phyloP scores from a whole-genome alignment of 1,139 yeast species.

The Geotrichum macrosporum region DNA sequence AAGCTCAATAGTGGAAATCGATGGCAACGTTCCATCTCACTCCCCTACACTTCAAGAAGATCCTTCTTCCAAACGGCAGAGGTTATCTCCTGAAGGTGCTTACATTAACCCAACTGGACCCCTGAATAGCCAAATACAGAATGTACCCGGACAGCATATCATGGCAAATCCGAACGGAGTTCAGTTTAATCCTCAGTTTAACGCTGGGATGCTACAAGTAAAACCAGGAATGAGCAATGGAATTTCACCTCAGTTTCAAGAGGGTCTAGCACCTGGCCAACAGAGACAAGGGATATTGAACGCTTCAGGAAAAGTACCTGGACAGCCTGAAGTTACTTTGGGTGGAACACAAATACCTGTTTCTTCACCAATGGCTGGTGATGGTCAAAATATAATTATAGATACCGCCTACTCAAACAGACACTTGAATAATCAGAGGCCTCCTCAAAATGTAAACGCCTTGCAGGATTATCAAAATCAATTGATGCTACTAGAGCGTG shows the following conservation, averaged over 20 bases:
- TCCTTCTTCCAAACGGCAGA: constrained; percentile 39
- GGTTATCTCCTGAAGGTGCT: constrained; percentile 39
- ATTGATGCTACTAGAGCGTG: constrained; percentile 64
- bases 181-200: constrained; percentile 19
- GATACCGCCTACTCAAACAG: constrained; percentile 21
- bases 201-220: constrained; percentile 13
- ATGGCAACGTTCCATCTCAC: constrained; percentile 27
- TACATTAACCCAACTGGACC: constrained; percentile 23
- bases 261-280: constrained; percentile 17
- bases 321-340: constrained; percentile 14
- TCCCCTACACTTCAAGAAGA: constrained; percentile 32
- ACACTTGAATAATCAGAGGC: no score
- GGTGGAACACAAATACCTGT: constrained; percentile 17
- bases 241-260: constrained; percentile 3
- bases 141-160: no score
- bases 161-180: constrained; percentile 15
- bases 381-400: constrained; percentile 11
- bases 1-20: no score
- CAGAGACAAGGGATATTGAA: constrained; percentile 14
- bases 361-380: neutral
- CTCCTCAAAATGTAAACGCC: constrained; percentile 37
- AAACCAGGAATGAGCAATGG: constrained; percentile 12
- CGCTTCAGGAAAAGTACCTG: constrained; percentile 10
- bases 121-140: constrained; percentile 17
- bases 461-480: constrained; percentile 75